phyloP scores from a whole-genome alignment of 345 rosid genomes.

The Cardamine resedifolia region DNA sequence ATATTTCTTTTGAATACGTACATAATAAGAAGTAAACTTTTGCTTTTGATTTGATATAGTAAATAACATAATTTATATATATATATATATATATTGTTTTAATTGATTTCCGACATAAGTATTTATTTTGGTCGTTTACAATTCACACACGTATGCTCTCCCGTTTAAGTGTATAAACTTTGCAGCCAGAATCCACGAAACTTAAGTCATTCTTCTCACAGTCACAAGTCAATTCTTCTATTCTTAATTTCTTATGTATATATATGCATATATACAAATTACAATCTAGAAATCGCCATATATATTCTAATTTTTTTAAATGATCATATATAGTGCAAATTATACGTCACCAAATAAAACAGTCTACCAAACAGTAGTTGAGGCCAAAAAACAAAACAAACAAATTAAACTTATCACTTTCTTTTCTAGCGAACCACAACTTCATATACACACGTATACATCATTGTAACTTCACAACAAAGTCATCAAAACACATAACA shows the following conservation, averaged over 20 bases:
- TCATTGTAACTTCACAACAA: conserved; percentile 42
- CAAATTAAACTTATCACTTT: conserved; percentile 30
- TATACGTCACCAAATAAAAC: conserved; percentile 26
- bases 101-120: neutral
- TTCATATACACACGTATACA: conserved; percentile 37
- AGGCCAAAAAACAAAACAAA: neutral
- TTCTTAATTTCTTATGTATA: neutral
- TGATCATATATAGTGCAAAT: neutral
- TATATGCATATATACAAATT: neutral
- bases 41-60: neutral
- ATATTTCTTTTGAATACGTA: neutral
- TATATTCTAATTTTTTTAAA: neutral
- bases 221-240: neutral
- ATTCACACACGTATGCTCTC: neutral
- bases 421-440: conserved; percentile 26
- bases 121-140: neutral
- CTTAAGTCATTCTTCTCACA: neutral
- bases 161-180: neutral
- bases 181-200: neutral
- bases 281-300: neutral
- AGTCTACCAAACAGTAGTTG: conserved; percentile 40
- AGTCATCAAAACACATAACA: conserved; percentile 29
- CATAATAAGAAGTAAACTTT: neutral
- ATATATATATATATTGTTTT: neutral
- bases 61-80: neutral